These are phyloP conservation scores for Xylaria acuta DNA, from an alignment of 495 filamentous ascomycete species.

Conservation along the genomic window DNA sequence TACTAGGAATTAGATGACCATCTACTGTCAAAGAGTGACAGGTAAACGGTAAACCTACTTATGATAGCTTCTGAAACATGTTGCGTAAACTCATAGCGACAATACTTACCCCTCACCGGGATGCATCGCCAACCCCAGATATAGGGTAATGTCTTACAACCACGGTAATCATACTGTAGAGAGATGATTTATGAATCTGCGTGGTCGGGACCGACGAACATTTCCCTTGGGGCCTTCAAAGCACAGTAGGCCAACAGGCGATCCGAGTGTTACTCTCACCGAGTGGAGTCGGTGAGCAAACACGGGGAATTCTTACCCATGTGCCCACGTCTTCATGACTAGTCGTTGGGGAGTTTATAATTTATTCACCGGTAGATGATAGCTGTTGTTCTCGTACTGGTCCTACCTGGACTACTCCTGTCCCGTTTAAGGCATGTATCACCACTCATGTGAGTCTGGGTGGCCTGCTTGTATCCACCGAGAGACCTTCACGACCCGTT, in stretches of 20 bases:
- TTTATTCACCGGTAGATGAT: background rate
- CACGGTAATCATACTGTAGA: background rate
- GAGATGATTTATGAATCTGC: background rate
- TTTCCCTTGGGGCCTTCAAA: background rate
- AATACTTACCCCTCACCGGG: background rate
- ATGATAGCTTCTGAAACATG: background rate
- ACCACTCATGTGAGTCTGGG: background rate
- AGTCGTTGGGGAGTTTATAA: background rate
- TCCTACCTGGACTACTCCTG: background rate
- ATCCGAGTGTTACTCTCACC: slow-evolving; percentile 8
- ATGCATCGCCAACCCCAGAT: background rate
- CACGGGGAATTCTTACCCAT: background rate
- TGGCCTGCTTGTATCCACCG: background rate
- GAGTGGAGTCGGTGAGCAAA: slow-evolving; percentile 18
- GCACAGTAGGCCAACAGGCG: background rate
- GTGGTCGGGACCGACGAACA: background rate
- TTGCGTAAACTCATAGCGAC: background rate
- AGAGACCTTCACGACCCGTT: background rate
- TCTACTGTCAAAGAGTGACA: background rate
- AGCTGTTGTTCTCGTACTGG: background rate
- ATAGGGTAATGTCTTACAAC: background rate
- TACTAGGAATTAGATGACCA: background rate
- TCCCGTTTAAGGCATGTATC: background rate
- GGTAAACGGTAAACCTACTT: background rate
- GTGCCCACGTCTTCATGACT: background rate